These are phyloP conservation scores for Nitzschia sp. DNA, from an alignment of 108 stramenopile genomes.

Conservation along the genomic window DNA sequence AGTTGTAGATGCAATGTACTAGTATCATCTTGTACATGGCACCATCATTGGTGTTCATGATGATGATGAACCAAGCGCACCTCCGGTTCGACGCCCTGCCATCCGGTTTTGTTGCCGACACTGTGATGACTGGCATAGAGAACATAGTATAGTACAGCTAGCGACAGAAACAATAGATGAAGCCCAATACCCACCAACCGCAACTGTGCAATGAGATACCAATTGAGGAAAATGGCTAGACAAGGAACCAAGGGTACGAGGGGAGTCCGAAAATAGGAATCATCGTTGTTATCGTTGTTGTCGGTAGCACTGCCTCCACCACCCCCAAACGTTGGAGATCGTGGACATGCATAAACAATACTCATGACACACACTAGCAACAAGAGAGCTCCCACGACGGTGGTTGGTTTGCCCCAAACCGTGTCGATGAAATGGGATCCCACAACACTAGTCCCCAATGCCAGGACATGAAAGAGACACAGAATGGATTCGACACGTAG, in stretches of 20 bases:
- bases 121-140: conserved; percentile 10
- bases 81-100: not conserved
- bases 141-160: conserved; percentile 50
- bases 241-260: conserved; percentile 66
- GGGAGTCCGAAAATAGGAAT: conserved; percentile 60
- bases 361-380: not conserved
- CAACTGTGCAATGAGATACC: conserved; percentile 80
- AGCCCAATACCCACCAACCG: conserved; percentile 52
- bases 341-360: conserved; percentile 8
- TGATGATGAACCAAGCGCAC: no score
- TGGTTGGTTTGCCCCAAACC: not conserved
- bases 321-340: conserved; percentile 7
- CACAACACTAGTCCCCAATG: conserved; percentile 10
- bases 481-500: not conserved
- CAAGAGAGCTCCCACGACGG: not conserved
- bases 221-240: conserved; percentile 81
- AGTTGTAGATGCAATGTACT: no score
- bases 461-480: conserved; percentile 1
- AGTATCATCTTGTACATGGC: no score
- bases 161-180: conserved; percentile 55
- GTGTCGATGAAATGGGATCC: conserved; percentile 3
- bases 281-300: not conserved
- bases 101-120: conserved; percentile 16
- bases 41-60: no score
- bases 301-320: not conserved